Evolutionary conservation across 2,329 filamentous ascomycete species (phyloP).

Genomic region (Penicillium sp.): DNA sequence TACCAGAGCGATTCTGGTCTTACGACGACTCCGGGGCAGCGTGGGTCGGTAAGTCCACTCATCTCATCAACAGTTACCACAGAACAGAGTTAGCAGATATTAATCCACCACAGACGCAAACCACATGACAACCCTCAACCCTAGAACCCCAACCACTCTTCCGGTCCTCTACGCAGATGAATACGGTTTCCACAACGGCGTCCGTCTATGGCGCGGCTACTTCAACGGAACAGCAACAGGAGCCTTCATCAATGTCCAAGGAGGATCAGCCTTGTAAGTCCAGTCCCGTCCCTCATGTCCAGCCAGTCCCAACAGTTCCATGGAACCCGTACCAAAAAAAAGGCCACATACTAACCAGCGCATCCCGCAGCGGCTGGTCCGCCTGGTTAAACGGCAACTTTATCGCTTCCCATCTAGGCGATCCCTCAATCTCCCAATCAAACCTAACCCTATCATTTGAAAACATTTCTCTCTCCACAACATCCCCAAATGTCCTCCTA

Average conservation of each 20-base stretch:
- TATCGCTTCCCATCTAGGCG: constrained; percentile 54
- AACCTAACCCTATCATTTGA: constrained; percentile 49
- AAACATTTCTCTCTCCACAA: constrained; percentile 47
- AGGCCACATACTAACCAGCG: neutral
- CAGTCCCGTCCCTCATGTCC: too few relatives aligned
- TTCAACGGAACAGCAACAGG: constrained; percentile 39
- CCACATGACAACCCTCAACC: constrained; percentile 42
- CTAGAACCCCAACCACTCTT: constrained; percentile 42
- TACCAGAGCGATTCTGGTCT: constrained; percentile 40
- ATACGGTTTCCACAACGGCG: constrained; percentile 46
- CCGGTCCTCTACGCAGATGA: constrained; percentile 49
- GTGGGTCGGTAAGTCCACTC: constrained; percentile 30
- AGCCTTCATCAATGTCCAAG: constrained; percentile 50
- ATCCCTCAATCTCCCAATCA: constrained; percentile 18
- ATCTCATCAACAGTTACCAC: neutral
- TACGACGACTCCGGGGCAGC: constrained; percentile 45
- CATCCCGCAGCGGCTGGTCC: constrained; percentile 49
- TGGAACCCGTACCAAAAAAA: neutral
- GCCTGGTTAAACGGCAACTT: constrained; percentile 57
- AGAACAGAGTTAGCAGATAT: constrained; percentile 2
- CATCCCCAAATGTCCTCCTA: constrained; percentile 55
- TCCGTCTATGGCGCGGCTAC: constrained; percentile 46
- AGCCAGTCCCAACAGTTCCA: too few relatives aligned
- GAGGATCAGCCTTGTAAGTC: constrained; percentile 50
- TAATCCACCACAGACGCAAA: constrained; percentile 31